A percentile compares a stretch with the other conserved stretches of the same genome.
Conservation (phyloP, 441 rosid species). For the Populus hybrid region DNA sequence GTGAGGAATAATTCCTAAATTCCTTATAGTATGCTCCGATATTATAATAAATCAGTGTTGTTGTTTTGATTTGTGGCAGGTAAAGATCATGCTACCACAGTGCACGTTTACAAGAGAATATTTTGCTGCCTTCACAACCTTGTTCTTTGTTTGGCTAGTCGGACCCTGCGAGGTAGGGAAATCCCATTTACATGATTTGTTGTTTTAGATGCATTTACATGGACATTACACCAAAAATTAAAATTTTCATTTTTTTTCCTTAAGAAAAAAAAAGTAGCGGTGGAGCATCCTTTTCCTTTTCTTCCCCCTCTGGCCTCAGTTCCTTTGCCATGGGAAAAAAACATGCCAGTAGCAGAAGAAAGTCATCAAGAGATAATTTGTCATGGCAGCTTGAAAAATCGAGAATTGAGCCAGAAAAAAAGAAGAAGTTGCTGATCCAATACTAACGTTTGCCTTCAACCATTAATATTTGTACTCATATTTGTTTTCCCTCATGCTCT, state of each 20-base stretch:
- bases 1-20: neutral
- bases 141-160: constrained; percentile 79
- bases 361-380: neutral
- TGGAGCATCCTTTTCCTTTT: neutral
- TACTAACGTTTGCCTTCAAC: neutral
- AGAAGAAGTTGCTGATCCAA: too few species aligned
- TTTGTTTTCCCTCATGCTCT: neutral
- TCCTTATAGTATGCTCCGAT: neutral
- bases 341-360: neutral
- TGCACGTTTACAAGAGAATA: constrained; percentile 67
- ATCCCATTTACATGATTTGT: neutral
- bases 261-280: too few species aligned
- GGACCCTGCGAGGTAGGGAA: constrained; percentile 75
- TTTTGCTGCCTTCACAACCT: constrained; percentile 76
- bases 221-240: neutral
- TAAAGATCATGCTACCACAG: constrained; percentile 53
- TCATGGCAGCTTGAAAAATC: too few species aligned
- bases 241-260: too few species aligned
- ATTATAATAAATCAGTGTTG: neutral
- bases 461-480: neutral
- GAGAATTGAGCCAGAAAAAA: neutral
- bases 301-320: neutral
- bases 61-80: constrained; percentile 37
- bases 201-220: too few species aligned
- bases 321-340: neutral